A percentile compares a stretch with the other conserved stretches of the same genome.
Evolutionary conservation across 345 rosid genomes (phyloP).

Genomic region (Eucalyptus viminalis): DNA sequence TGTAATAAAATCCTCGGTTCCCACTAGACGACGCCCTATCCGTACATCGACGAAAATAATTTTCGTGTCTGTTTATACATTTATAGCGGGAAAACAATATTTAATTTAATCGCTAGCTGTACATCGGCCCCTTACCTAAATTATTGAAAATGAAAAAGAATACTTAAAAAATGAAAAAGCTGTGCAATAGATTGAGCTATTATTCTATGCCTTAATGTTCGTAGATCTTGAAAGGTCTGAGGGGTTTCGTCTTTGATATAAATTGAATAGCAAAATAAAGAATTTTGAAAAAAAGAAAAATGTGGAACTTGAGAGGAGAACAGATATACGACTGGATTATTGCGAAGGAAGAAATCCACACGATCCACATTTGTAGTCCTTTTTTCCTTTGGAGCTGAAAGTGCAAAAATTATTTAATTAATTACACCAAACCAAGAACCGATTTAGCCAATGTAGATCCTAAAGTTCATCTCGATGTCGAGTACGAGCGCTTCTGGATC

Average conservation of each 20-base stretch:
- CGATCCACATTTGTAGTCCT: neutral
- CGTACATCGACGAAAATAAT: neutral
- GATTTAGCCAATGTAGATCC: neutral
- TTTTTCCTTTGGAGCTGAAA: neutral
- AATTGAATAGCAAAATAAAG: neutral
- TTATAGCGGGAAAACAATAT: neutral
- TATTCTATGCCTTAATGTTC: neutral
- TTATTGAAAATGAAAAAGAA: neutral
- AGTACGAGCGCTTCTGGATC: accelerated
- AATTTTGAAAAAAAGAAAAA: neutral
- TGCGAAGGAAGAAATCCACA: neutral
- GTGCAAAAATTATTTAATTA: neutral
- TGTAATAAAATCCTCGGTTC: neutral
- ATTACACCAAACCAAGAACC: neutral
- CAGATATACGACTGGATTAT: neutral
- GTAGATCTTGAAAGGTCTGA: neutral
- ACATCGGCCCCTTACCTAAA: neutral
- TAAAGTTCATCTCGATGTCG: neutral
- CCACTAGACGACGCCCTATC: neutral
- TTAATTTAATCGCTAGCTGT: neutral
- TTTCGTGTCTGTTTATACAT: neutral
- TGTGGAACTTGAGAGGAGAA: neutral
- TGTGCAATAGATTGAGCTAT: neutral
- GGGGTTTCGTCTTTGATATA: neutral
- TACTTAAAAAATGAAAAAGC: neutral